phyloP scores from a whole-genome alignment of 345 rosid genomes.

The Orychophragmus violaceus region DNA sequence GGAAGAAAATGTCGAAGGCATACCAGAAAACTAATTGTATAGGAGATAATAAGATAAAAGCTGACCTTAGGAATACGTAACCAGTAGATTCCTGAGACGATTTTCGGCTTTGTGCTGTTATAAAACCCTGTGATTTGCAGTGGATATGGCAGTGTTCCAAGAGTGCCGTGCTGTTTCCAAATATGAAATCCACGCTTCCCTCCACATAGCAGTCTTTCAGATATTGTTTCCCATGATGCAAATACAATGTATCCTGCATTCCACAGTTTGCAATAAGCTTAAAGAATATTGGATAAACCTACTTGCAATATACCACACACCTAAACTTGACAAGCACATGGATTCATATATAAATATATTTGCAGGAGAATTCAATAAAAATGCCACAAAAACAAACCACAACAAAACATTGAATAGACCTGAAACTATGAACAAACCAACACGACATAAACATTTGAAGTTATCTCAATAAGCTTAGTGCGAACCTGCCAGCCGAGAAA shows the following conservation, averaged over 20 bases:
- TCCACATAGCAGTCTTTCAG: slow-evolving; percentile 85
- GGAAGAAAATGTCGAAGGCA: not conserved
- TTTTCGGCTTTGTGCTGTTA: slow-evolving; percentile 97
- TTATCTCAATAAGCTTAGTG: not conserved
- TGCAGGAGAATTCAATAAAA: not conserved
- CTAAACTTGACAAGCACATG: not conserved
- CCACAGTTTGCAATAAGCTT: not conserved
- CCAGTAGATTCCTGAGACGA: slow-evolving; percentile 90
- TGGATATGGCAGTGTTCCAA: slow-evolving; percentile 96
- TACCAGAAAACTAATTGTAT: not conserved
- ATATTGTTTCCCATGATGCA: slow-evolving; percentile 89
- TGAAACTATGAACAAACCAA: too few relatives aligned
- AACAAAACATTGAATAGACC: too few relatives aligned
- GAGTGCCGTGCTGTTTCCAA: slow-evolving; percentile 90
- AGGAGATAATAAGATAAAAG: not conserved
- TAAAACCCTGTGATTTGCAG: slow-evolving; percentile 80
- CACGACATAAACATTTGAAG: not conserved
- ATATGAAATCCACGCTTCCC: slow-evolving; percentile 92
- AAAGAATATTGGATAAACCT: not conserved
- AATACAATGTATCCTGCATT: slow-evolving; percentile 81
- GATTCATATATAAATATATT: not conserved
- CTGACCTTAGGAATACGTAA: slow-evolving; percentile 80
- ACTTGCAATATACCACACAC: not conserved
- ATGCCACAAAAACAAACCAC: not conserved
- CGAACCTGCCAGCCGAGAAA: slow-evolving; percentile 97